Base-by-base conservation (phyloP, 352 stramenopile genomes). In the Sclerospora graminicola region DNA sequence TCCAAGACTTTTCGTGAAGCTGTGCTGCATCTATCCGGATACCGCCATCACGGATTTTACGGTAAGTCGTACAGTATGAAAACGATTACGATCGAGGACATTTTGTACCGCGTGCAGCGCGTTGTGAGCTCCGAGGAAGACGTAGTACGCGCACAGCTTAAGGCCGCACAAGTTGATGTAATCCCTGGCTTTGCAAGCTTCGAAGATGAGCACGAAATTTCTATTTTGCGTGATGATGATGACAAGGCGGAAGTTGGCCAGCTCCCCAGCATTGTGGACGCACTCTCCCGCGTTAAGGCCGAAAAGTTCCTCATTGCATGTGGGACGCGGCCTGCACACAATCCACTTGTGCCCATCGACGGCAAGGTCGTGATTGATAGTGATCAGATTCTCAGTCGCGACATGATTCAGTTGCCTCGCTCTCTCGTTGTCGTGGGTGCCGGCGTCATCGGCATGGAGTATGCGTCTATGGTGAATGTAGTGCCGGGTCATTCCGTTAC, bases 1-100 rank as follows among this genome's bases (percentile, higher is more conserved):
- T 89, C 76, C 60, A 91, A 91, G 58, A 95, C 84, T 5, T 95
- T 95, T 58, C 82, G 84, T 15, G 84, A 95, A 57, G 84, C 84
- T 15, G 79, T 95, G 45, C 56, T 95, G 21, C 83, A 95, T 43
- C 66, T 95, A 19, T 91, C 83, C 6, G 84, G 82, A n/a, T 94
- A 88, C 56, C 70, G 84, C 26, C 84, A 95, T 60, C 81, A 91
- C 42, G 79, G 83, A 7, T 90, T 90, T 47, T 90, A 90, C 43
- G 79, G 79, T 51, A 87, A 89, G 57, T 87, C 73, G 44, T 87
- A 88, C 63, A 81, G 73, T 39, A 78, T 82, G 54, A 84, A 88
- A 53, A 82, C 64, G 1, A 66, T 89, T n/a, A 87, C 73, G 23
- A 84, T 90, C 41, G 73, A 85, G 36, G 79, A 90, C 54, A 89